Conservation (phyloP, 2,329 filamentous ascomycete genomes). For the Pyricularia sp. region DNA sequence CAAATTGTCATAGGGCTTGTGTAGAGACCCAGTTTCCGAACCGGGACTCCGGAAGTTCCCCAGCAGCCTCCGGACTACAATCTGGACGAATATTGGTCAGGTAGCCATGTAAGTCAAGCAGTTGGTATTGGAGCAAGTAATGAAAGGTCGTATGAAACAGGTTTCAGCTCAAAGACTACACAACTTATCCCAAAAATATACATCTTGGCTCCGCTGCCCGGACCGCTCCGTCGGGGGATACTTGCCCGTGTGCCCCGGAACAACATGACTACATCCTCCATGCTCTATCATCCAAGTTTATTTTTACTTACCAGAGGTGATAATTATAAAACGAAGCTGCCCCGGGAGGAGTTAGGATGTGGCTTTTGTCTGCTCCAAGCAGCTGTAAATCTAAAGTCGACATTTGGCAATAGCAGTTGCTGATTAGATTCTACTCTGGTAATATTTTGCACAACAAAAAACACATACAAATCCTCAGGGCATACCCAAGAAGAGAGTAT, state of each 20-base stretch:
- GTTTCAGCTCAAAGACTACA: background rate
- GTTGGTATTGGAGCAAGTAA: background rate
- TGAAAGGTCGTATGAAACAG: background rate
- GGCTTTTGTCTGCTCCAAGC: too few species aligned
- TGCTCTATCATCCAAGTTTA: background rate
- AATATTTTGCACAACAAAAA: too few species aligned
- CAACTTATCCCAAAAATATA: background rate
- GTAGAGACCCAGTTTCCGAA: background rate
- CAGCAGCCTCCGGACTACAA: background rate
- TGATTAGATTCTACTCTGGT: too few species aligned
- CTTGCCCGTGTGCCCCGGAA: too few species aligned
- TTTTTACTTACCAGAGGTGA: background rate
- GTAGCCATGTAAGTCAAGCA: background rate
- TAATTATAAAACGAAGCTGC: background rate
- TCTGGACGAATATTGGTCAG: background rate
- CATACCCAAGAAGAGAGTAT: background rate
- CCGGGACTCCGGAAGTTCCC: background rate
- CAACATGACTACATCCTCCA: background rate
- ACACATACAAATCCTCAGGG: too few species aligned
- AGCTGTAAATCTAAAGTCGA: too few species aligned
- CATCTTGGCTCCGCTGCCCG: background rate
- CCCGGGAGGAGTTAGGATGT: accelerated
- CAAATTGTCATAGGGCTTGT: background rate
- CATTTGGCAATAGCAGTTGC: too few species aligned
- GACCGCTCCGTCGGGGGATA: background rate